A percentile compares a stretch with the other conserved stretches of the same genome.
Conservation (phyloP, 331 rosid species). For the Quercus tomentella region DNA sequence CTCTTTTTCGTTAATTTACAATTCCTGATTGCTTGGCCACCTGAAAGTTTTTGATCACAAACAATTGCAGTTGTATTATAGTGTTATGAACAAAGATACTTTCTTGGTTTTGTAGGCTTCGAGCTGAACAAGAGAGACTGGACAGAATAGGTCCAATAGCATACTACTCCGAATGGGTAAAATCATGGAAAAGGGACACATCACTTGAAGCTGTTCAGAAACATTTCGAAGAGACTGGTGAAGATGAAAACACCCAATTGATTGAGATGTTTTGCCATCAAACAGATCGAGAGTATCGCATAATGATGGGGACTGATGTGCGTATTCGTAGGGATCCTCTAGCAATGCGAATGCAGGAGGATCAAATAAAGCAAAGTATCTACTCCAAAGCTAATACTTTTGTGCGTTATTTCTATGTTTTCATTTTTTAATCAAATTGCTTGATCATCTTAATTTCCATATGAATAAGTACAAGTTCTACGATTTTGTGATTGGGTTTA, state of each 20-base stretch:
- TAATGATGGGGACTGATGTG: conserved; percentile 97
- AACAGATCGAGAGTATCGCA: conserved; percentile 89
- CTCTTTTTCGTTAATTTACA: conserved; percentile 4
- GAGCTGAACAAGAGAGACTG: conserved; percentile 71
- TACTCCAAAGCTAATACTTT: conserved; percentile 33
- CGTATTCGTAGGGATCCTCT: conserved; percentile 88
- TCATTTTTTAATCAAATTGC: conserved; percentile 7
- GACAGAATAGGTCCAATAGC: conserved; percentile 67
- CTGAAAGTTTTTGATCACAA: conserved; percentile 7
- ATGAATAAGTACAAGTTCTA: no score
- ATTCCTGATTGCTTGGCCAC: conserved; percentile 12
- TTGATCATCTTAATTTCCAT: conserved; percentile 2
- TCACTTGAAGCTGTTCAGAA: conserved; percentile 79
- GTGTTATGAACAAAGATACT: background rate
- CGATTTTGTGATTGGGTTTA: background rate
- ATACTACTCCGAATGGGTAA: conserved; percentile 94
- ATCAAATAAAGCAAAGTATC: conserved; percentile 95
- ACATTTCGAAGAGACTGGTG: conserved; percentile 95
- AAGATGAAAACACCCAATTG: conserved; percentile 78
- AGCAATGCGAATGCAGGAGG: conserved; percentile 94
- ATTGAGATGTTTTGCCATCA: conserved; percentile 82
- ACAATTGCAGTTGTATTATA: background rate
- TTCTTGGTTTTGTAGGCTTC: conserved; percentile 54
- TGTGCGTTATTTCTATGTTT: conserved; percentile 19
- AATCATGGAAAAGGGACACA: conserved; percentile 84